These are phyloP conservation scores for Smittium culicis DNA, from an alignment of 371 early-diverging fungal genomes.

Conservation along the genomic window DNA sequence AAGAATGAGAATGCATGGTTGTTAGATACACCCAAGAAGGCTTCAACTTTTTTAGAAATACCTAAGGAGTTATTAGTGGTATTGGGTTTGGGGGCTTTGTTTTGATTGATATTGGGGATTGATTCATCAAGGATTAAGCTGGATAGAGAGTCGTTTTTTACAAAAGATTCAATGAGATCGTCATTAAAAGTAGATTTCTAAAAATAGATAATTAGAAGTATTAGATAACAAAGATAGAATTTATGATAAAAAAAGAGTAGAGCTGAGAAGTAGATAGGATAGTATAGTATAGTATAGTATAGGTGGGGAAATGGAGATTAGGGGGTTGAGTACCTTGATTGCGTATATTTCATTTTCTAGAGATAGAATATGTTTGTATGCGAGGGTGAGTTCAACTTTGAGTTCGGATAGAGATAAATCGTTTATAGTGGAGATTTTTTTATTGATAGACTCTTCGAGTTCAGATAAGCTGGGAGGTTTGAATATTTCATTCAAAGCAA, in stretches of 20 bases:
- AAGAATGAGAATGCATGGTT: constrained; percentile 18
- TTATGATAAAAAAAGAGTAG: too few species aligned
- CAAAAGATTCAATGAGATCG: background rate
- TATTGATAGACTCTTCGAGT: background rate
- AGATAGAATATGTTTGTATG: background rate
- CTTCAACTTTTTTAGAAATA: constrained; percentile 7
- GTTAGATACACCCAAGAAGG: constrained; percentile 8
- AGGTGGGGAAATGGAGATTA: too few species aligned
- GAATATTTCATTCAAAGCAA: background rate
- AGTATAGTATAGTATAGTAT: too few species aligned
- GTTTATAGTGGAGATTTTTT: background rate
- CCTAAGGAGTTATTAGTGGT: background rate
- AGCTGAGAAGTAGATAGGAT: too few species aligned
- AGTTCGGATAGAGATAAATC: background rate
- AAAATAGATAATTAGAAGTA: background rate
- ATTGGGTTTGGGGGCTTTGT: too few species aligned
- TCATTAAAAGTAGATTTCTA: background rate
- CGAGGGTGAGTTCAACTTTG: background rate
- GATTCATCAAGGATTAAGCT: background rate
- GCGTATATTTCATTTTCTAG: background rate
- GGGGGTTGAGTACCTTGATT: background rate
- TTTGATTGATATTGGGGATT: background rate
- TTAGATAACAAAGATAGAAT: background rate
- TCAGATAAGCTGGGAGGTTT: background rate
- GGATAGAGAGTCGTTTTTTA: background rate